phyloP scores from a whole-genome alignment of 805 yeast species.

The Lipomyces spencermartinsiae region DNA sequence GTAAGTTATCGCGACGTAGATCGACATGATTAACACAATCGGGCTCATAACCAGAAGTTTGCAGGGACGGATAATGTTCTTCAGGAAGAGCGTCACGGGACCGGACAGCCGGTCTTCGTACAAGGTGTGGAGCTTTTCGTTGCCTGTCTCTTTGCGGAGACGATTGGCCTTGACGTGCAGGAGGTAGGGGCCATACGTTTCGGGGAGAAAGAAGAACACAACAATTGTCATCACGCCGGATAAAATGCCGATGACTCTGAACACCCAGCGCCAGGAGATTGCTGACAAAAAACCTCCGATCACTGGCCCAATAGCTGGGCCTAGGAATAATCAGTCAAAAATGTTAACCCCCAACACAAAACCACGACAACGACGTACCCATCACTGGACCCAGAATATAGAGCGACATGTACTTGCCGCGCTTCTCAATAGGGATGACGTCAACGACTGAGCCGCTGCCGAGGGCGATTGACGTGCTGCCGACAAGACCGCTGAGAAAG shows the following conservation, averaged over 20 bases:
- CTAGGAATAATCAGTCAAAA: too few relatives aligned
- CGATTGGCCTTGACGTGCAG: conserved; percentile 67
- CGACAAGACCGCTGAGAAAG: conserved; percentile 75
- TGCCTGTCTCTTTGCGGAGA: conserved; percentile 63
- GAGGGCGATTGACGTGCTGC: conserved; percentile 81
- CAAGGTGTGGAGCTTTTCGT: conserved; percentile 61
- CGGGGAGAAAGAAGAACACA: conserved; percentile 61
- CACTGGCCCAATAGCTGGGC: conserved; percentile 73
- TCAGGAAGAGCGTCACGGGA: conserved; percentile 25
- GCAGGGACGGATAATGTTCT: conserved; percentile 64
- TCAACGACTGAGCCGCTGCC: conserved; percentile 86
- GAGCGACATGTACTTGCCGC: conserved; percentile 24
- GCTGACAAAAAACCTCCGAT: conserved; percentile 63
- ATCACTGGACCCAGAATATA: conserved; percentile 39
- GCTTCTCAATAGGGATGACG: conserved; percentile 63
- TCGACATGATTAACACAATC: conserved; percentile 66
- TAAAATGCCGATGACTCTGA: conserved; percentile 56
- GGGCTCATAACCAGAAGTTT: conserved; percentile 62
- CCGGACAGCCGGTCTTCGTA: conserved; percentile 52
- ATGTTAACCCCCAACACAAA: too few relatives aligned
- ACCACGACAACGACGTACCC: too few relatives aligned
- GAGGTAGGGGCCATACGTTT: conserved; percentile 84
- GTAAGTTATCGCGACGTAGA: conserved; percentile 68
- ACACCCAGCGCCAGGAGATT: conserved; percentile 75
- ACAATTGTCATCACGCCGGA: conserved; percentile 25